These are phyloP conservation scores for Cucumis cinereus DNA, from an alignment of 306 rosid genomes.

Conservation along the genomic window DNA sequence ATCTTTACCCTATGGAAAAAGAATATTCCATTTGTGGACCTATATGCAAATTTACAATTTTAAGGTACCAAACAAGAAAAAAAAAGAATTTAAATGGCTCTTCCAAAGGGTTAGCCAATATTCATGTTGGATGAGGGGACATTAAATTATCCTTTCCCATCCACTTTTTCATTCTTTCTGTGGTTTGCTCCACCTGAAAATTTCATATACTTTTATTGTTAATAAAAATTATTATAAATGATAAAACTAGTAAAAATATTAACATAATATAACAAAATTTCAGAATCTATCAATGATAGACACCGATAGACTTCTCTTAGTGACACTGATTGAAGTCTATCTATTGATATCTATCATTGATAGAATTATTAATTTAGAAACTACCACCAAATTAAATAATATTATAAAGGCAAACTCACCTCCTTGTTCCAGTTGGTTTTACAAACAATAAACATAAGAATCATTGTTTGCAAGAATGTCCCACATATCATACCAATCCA, in stretches of 20 bases:
- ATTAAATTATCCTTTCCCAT: conserved; percentile 16
- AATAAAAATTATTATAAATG: no score
- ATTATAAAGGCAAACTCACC: conserved; percentile 20
- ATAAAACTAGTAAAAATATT: no score
- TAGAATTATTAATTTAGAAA: background rate
- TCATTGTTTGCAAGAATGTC: conserved; percentile 63
- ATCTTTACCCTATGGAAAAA: background rate
- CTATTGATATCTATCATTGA: no score
- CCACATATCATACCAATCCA: conserved; percentile 95
- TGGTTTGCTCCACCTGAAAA: conserved; percentile 74
- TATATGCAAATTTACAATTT: background rate
- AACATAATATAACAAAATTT: no score
- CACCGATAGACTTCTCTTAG: no score
- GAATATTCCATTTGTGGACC: background rate
- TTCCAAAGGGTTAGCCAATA: background rate
- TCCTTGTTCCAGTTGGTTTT: conserved; percentile 82
- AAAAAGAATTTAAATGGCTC: background rate
- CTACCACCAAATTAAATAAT: no score
- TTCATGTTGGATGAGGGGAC: background rate
- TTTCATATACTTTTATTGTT: background rate
- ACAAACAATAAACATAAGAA: conserved; percentile 41
- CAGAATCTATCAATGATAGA: no score
- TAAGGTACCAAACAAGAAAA: background rate
- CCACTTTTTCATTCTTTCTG: conserved; percentile 68
- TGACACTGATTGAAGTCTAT: no score